Conservation (phyloP, 306 rosid species). For the Nissolia schottii region DNA sequence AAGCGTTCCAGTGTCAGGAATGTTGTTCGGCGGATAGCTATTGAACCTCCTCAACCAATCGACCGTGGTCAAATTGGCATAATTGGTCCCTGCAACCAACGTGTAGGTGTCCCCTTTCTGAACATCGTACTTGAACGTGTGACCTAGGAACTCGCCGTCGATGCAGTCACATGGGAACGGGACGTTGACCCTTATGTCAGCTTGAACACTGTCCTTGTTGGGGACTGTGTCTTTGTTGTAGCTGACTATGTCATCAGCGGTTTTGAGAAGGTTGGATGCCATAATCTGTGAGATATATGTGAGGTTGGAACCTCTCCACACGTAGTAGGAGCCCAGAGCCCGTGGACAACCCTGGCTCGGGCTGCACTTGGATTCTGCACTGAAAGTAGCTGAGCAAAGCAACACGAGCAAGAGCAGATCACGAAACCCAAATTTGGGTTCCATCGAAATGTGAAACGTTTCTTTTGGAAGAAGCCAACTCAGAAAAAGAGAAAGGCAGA, state of each 20-base stretch:
- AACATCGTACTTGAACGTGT: slow-evolving; percentile 45
- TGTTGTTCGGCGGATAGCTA: slow-evolving; percentile 11
- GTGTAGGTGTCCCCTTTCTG: slow-evolving; percentile 33
- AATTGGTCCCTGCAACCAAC: slow-evolving; percentile 6
- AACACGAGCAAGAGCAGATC: background rate
- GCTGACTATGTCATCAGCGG: slow-evolving; percentile 25
- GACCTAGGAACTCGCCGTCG: slow-evolving; percentile 40
- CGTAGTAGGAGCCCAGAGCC: slow-evolving; percentile 62
- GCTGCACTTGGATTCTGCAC: slow-evolving; percentile 48
- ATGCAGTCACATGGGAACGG: slow-evolving; percentile 67
- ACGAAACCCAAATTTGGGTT: slow-evolving; percentile 21
- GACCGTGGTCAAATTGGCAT: slow-evolving; percentile 54
- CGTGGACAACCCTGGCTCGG: slow-evolving; percentile 26
- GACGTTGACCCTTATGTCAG: slow-evolving; percentile 35
- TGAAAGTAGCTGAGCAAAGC: slow-evolving; percentile 5
- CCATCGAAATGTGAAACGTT: slow-evolving; percentile 37
- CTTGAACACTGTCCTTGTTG: slow-evolving; percentile 28
- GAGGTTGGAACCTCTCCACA: slow-evolving; percentile 16
- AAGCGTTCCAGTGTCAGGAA: slow-evolving; percentile 37
- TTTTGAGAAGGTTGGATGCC: slow-evolving; percentile 4
- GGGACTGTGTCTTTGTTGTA: slow-evolving; percentile 43
- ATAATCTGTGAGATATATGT: slow-evolving; percentile 23
- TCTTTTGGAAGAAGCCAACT: background rate
- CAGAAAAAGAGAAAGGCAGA: background rate
- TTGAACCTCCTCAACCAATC: slow-evolving; percentile 46